Base-by-base conservation (phyloP, 768 basidiomycete genomes). In the Trametes villosa region DNA sequence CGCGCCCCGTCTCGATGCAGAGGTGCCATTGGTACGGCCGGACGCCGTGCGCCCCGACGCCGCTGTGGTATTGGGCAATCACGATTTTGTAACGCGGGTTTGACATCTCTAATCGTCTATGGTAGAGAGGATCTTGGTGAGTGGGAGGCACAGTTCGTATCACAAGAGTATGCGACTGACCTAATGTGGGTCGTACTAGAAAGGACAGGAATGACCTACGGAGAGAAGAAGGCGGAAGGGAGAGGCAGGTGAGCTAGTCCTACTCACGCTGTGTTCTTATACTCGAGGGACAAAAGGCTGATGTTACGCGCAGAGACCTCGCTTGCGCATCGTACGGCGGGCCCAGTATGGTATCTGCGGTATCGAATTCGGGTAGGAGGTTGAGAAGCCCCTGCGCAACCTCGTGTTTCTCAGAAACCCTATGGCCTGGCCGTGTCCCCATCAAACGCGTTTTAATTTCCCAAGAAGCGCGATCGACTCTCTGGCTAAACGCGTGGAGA, bases 61-160 rank as follows among this genome's bases (percentile, higher is more conserved):
- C 64, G 40, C 44, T 46, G 40, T 52, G 46, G 41, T 47, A 57
- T 27, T 65, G 64, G 12, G 63, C 50, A 11, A 65, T 24, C 12
- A 51, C 31, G 22, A n/a, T n/a, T n/a, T n/a, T n/a, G n/a, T n/a
- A n/a, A 50, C 26, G 1, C 33, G 50, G 22, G 46, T 48, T 27
- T 17, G n/a, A 18, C 46, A 30, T 48, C 20, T 30, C n/a, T 20
- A 20, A 15, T 20, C 9, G 42, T 18, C 42, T 44, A 20, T 18
- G 29, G 24, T 26, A 20, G n/a, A 26, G 20, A 12, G 22, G 22
- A 45, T 42, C 4, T n/a, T n/a, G 44, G 44, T 45, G 24, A 22
- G 44, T 45, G 11, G 20, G 4, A 15, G 4, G 36, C 33, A 17
- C 36, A 4, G 18, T 15, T 4, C 36, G 36, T 15, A 17, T n/a